Base-by-base conservation (phyloP, 2,329 filamentous ascomycete species). In the Domatiomyces catenatus region DNA sequence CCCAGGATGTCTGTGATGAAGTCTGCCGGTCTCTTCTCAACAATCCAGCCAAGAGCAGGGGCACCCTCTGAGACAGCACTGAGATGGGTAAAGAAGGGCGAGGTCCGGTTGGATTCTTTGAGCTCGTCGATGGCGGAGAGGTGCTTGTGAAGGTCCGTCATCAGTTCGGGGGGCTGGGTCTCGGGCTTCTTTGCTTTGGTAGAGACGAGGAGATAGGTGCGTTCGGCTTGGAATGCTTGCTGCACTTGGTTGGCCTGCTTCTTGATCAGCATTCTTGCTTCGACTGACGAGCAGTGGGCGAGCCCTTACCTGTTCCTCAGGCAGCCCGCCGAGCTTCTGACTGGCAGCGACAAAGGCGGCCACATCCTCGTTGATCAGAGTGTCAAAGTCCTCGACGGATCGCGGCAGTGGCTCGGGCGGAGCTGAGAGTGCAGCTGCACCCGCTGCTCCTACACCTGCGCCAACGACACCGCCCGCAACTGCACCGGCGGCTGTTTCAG, bases 181-280 rank as follows among this genome's bases (percentile, higher is more conserved):
- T 92, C 83, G 19, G 90, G 92, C 70, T 94, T 94, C 75, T 88
- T 93, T 19, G 92, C 83, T 71, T 89, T 92, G 49, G 86, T 90
- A 1, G 88, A 80, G 60, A 95, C 82, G 56, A 93, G 76, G 51
- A 98, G 75, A 66, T 94, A 94, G 58, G 81, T 85, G 59, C 90
- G 81, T 71, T 95, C 85, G 54, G 86, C 86, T 52, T 80, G 73
- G 70, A 96, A 95, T 42, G 87, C 79, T 60, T 75, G 69, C 51
- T 75, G 69, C 46, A 81, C 75, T 20, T 73, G 72, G 64, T 72
- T 71, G 42, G 75, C 73, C 74, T 78, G 59, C 51, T 12, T 39
- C 49, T 61, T 47, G 61, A 50, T 48, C 43, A 43, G 46, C 42
- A 42, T 20, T 48, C 32, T 4, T 8, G 17, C 42, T 5, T 5